phyloP scores from a whole-genome alignment of 2,329 filamentous ascomycete genomes.

The Aspergillus latus region DNA sequence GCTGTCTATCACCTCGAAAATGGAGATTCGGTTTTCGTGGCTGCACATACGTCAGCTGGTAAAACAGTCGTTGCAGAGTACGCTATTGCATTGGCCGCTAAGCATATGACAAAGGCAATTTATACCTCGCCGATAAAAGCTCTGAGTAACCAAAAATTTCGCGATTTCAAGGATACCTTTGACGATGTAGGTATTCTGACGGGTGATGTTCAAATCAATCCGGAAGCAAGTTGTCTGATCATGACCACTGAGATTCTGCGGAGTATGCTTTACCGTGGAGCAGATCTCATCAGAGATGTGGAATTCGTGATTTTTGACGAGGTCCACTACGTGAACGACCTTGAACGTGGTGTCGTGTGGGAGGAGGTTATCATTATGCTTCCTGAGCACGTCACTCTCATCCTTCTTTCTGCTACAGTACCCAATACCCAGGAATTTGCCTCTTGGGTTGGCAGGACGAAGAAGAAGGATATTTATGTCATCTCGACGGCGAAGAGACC shows the following conservation, averaged over 20 bases:
- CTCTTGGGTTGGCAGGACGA: conserved; percentile 96
- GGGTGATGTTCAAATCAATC: conserved; percentile 95
- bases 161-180: conserved; percentile 86
- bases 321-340: conserved; percentile 97
- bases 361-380: conserved; percentile 99
- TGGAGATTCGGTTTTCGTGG: conserved; percentile 96
- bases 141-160: conserved; percentile 96
- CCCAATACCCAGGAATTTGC: conserved; percentile 98
- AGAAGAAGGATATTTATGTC: conserved; percentile 98
- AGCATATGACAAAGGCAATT: conserved; percentile 99
- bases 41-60: conserved; percentile 93
- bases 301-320: conserved; percentile 99
- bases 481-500: conserved; percentile 96
- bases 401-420: conserved; percentile 91
- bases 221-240: conserved; percentile 95
- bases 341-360: conserved; percentile 95
- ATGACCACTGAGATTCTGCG: conserved; percentile 99
- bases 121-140: conserved; percentile 99
- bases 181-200: conserved; percentile 97
- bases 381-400: conserved; percentile 93
- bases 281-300: conserved; percentile 92
- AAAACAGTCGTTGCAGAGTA: conserved; percentile 99
- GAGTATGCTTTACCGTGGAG: conserved; percentile 96
- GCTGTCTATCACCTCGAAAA: conserved; percentile 96
- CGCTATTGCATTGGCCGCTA: conserved; percentile 91